These are phyloP conservation scores for Pisolithus marmoratus DNA, from an alignment of 768 basidiomycete genomes.

Conservation along the genomic window DNA sequence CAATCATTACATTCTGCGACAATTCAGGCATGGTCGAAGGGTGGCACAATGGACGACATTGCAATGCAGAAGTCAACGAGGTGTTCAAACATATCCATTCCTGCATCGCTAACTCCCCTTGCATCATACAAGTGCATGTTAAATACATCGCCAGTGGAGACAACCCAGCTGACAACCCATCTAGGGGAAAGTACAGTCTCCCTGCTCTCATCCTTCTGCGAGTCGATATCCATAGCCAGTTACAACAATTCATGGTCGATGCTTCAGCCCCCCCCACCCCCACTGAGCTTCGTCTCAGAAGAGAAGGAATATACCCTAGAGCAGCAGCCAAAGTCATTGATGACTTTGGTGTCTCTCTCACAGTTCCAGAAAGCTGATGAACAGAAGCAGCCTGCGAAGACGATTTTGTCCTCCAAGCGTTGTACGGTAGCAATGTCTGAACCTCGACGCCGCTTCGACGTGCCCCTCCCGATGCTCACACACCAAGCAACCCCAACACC, in stretches of 20 bases:
- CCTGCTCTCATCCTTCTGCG: constrained; percentile 5
- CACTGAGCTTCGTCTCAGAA: background rate
- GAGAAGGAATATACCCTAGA: background rate
- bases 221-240: constrained; percentile 2
- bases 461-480: no score
- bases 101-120: background rate
- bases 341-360: background rate
- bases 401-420: no score
- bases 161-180: background rate
- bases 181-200: constrained; percentile 1
- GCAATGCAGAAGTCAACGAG: constrained; percentile 21
- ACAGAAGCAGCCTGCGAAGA: no score
- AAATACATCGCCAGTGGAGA: background rate
- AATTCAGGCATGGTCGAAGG: constrained; percentile 35
- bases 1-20: constrained; percentile 12
- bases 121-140: background rate
- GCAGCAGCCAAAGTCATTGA: constrained; percentile 1
- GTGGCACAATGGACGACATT: constrained; percentile 27
- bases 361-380: no score
- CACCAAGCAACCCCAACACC: background rate
- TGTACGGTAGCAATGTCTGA: no score
- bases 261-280: background rate
- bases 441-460: no score
- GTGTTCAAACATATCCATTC: constrained; percentile 25
- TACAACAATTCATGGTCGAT: constrained; percentile 3